Evolutionary conservation across 495 filamentous ascomycete species (phyloP).

Genomic region (Pyronema domesticum): DNA sequence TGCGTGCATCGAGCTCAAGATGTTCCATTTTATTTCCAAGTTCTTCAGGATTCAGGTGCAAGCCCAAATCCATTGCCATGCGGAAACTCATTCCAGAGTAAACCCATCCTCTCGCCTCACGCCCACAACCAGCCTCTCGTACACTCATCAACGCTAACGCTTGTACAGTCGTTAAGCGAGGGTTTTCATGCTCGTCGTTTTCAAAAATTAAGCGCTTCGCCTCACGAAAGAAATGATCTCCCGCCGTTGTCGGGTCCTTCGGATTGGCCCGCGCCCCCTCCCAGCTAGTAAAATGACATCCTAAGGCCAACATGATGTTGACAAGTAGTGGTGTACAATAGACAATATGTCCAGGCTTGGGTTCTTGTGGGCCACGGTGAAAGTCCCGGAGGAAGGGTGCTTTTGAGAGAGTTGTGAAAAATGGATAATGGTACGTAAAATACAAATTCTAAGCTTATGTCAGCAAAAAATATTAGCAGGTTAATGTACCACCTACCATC

Average conservation of each 20-base stretch:
- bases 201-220: slow-evolving; percentile 78
- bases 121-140: slow-evolving; percentile 82
- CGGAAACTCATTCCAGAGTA: slow-evolving; percentile 97
- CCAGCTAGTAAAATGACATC: slow-evolving; percentile 84
- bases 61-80: slow-evolving; percentile 89
- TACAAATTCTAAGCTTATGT: slow-evolving; percentile 50
- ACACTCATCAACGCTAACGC: slow-evolving; percentile 92
- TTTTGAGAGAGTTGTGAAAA: slow-evolving; percentile 87
- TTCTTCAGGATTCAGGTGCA: slow-evolving; percentile 55
- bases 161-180: slow-evolving; percentile 83
- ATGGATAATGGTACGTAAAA: slow-evolving; percentile 95
- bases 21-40: slow-evolving; percentile 48
- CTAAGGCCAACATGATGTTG: slow-evolving; percentile 89
- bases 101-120: slow-evolving; percentile 92
- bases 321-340: slow-evolving; percentile 85
- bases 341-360: slow-evolving; percentile 23
- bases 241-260: slow-evolving; percentile 65
- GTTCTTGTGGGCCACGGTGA: slow-evolving; percentile 23
- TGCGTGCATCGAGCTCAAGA: slow-evolving; percentile 68
- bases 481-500: slow-evolving; percentile 27
- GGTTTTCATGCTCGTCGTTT: slow-evolving; percentile 84
- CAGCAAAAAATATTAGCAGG: background rate
- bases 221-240: slow-evolving; percentile 93
- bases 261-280: slow-evolving; percentile 49
- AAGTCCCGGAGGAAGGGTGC: slow-evolving; percentile 80